Base-by-base conservation (phyloP, 331 rosid species). In the Cydonia oblonga region DNA sequence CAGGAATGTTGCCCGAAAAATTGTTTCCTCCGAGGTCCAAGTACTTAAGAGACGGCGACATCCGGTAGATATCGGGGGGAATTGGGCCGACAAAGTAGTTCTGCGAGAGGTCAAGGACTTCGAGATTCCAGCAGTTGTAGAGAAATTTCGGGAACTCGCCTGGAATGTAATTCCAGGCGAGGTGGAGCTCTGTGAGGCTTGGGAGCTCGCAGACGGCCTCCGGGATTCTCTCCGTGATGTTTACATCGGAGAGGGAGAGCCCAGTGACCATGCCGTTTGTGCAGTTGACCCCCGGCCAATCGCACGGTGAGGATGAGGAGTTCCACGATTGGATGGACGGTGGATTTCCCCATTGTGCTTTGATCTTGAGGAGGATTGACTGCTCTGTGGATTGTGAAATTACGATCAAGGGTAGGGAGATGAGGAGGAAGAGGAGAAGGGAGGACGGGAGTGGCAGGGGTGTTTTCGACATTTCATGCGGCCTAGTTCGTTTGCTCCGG, bases 201-300 rank as follows among this genome's bases (percentile, higher is more conserved):
- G 61, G 71, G 68, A 93, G 90, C 73, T 81, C 71, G 81, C 96
- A 90, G 35, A 93, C 73, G 16, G 74, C 57, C 3, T 79, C 67
- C n/a, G 92, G 92, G 19, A 90, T 80, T 28, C 66, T 19, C 67
- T 6, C 10, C 30, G 84, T 79, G 71, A 92, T 81, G 74, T 22
- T 25, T 67, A 81, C 82, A 16, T 30, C 32, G 3, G 19, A 0
- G 66, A 92, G 93, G 57, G 44, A 66, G 16, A 92, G 25, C n/a
- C 78, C 83, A 6, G 88, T 87, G 67, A 81, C 96, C 0, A 32
- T 5, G 8, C 84, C 85, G 4, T 40, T 63, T 18, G 71, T 7
- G 86, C 98, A 92, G 18, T 8, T 3, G 44, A 92, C 73, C 78
- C 24, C 92, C 46, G 87, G 80, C 98, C 98, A 92, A 12, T 74